These are phyloP conservation scores for Parascedosporium putredinis DNA, from an alignment of 2,329 filamentous ascomycete species.

Conservation along the genomic window DNA sequence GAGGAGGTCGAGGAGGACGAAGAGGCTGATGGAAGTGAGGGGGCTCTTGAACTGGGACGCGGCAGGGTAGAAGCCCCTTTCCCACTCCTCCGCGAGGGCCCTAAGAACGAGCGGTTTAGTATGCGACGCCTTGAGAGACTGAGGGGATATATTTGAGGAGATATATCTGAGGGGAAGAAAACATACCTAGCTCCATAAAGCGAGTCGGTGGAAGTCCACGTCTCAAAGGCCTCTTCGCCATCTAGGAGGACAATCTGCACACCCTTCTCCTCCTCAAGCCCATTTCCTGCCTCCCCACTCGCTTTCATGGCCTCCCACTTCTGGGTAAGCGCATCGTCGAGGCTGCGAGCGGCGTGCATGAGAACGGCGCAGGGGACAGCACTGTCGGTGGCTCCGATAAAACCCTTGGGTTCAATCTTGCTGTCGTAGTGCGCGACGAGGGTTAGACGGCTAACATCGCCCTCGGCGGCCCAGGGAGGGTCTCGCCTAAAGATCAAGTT, in stretches of 20 bases:
- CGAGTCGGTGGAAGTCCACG: slow-evolving; percentile 73
- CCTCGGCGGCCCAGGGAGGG: slow-evolving; percentile 66
- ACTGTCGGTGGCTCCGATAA: slow-evolving; percentile 89
- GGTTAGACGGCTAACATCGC: slow-evolving; percentile 71
- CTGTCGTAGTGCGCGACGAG: slow-evolving; percentile 93
- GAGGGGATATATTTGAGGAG: too few relatives aligned
- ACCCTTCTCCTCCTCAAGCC: slow-evolving; percentile 64
- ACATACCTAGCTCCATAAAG: slow-evolving; percentile 82
- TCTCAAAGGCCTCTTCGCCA: slow-evolving; percentile 82
- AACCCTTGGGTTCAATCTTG: slow-evolving; percentile 68
- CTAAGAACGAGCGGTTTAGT: slow-evolving; percentile 16
- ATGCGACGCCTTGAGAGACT: too few relatives aligned
- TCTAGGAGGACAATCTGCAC: slow-evolving; percentile 86
- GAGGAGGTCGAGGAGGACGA: slow-evolving; percentile 84
- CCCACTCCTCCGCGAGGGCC: slow-evolving; percentile 76
- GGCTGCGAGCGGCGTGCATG: slow-evolving; percentile 70
- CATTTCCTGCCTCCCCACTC: slow-evolving; percentile 35
- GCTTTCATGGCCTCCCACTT: slow-evolving; percentile 71
- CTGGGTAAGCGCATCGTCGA: slow-evolving; percentile 67
- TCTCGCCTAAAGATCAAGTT: slow-evolving; percentile 84
- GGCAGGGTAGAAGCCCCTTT: slow-evolving; percentile 54
- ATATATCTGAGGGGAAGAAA: too few relatives aligned
- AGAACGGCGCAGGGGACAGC: slow-evolving; percentile 92
- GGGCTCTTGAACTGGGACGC: slow-evolving; percentile 66
- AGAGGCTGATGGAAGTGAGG: slow-evolving; percentile 72